A percentile compares a stretch with the other conserved stretches of the same genome.
Evolutionary conservation across 2,329 filamentous ascomycete species (phyloP).

Genomic region (Hypoxylon sp.): DNA sequence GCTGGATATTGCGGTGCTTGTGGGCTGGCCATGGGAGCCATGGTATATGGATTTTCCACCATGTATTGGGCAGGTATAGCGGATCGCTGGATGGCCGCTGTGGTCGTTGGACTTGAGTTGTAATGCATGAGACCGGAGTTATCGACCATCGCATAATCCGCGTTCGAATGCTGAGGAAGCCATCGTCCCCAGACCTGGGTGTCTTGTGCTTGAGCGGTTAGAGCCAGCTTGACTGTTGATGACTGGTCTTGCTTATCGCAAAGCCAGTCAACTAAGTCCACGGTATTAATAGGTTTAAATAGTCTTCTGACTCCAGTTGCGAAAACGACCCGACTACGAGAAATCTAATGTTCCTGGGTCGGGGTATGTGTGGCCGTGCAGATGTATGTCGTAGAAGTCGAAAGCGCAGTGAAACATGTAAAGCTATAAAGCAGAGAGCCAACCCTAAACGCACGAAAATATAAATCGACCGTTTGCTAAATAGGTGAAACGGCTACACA

Average conservation of each 20-base stretch:
- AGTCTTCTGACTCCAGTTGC: slow-evolving; percentile 2
- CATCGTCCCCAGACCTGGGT: slow-evolving; percentile 67
- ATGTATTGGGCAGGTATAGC: slow-evolving; percentile 62
- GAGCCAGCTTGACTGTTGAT: slow-evolving; percentile 59
- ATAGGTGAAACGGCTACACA: slow-evolving; percentile 11
- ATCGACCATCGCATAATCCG: slow-evolving; percentile 64
- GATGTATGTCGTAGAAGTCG: background rate
- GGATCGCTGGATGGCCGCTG: slow-evolving; percentile 58
- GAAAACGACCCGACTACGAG: background rate
- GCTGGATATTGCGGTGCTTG: slow-evolving; percentile 58
- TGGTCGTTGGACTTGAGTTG: slow-evolving; percentile 57
- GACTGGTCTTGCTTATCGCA: slow-evolving; percentile 51
- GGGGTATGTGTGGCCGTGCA: background rate
- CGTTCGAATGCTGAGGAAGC: slow-evolving; percentile 60
- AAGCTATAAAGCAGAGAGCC: slow-evolving; percentile 37
- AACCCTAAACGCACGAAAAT: slow-evolving; percentile 26
- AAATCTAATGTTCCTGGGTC: background rate
- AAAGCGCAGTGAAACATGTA: slow-evolving; percentile 19
- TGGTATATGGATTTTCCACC: slow-evolving; percentile 59
- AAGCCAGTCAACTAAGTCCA: slow-evolving; percentile 42
- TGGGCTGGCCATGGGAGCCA: slow-evolving; percentile 58
- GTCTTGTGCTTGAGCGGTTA: slow-evolving; percentile 60
- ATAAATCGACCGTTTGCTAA: slow-evolving; percentile 21
- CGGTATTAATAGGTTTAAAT: slow-evolving; percentile 4
- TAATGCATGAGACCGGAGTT: slow-evolving; percentile 62